Evolutionary conservation across 352 stramenopile genomes (phyloP).

Genomic region (Phytophthora pinifolia): DNA sequence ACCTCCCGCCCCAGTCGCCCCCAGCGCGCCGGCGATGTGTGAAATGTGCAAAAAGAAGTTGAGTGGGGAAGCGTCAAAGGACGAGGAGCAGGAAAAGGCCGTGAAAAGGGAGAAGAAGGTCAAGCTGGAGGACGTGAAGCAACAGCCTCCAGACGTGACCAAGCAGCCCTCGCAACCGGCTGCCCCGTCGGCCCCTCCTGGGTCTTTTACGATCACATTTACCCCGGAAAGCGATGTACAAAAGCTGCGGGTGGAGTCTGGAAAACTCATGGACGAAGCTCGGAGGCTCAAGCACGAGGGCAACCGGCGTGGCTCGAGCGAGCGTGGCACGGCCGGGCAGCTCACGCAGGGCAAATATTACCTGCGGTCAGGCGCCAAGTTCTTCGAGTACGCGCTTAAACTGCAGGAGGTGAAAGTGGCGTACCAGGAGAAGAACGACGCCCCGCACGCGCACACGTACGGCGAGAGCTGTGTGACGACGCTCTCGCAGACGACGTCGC

Average conservation of each 20-base stretch:
- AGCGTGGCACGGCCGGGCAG: conserved; percentile 44
- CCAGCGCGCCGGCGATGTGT: conserved; percentile 43
- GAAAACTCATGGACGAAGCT: conserved; percentile 64
- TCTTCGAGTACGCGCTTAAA: conserved; percentile 82
- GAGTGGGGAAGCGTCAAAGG: conserved; percentile 35
- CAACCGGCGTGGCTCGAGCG: conserved; percentile 51
- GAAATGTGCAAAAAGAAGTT: conserved; percentile 67
- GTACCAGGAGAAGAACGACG: conserved; percentile 70
- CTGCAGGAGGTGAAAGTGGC: conserved; percentile 80
- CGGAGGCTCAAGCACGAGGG: conserved; percentile 82
- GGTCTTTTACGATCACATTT: conserved; percentile 55
- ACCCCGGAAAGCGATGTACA: conserved; percentile 43
- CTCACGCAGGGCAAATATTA: conserved; percentile 74
- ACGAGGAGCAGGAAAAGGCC: conserved; percentile 23
- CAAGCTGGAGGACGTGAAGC: conserved; percentile 39
- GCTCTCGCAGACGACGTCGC: conserved; percentile 68
- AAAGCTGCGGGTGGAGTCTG: conserved; percentile 51
- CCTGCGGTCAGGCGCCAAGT: conserved; percentile 76
- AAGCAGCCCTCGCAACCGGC: conserved; percentile 24
- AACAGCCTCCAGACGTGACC: conserved; percentile 30
- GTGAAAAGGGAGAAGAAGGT: conserved; percentile 36
- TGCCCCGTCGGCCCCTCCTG: conserved; percentile 8
- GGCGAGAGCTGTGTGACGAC: conserved; percentile 71
- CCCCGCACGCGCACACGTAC: conserved; percentile 55
- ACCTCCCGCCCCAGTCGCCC: conserved; percentile 20